Evolutionary conservation across 148 eudicot species (phyloP).

Genomic region (Pharnaceum exiguum): DNA sequence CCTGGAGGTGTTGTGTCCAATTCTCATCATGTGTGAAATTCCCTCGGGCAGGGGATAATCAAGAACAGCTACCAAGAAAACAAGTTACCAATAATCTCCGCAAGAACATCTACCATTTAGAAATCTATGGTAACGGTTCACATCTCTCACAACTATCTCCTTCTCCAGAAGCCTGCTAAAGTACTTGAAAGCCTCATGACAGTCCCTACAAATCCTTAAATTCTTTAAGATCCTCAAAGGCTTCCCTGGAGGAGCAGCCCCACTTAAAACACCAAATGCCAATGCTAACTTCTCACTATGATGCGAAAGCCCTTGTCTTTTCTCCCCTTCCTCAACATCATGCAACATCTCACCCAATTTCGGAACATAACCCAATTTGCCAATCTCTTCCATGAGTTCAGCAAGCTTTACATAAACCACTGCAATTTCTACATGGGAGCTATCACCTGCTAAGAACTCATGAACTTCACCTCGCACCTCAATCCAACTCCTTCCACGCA

Average conservation of each 20-base stretch:
- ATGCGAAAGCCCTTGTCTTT: conserved; percentile 43
- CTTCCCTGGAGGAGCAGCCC: conserved; percentile 53
- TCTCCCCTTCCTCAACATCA: conserved; percentile 55
- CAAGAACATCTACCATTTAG: conserved; percentile 52
- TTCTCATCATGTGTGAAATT: too few relatives aligned
- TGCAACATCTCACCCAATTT: conserved; percentile 43
- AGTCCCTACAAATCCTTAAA: conserved; percentile 55
- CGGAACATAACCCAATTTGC: conserved; percentile 50
- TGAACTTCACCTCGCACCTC: conserved; percentile 53
- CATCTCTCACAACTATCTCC: conserved; percentile 68
- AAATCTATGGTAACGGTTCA: conserved; percentile 62
- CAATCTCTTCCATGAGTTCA: conserved; percentile 48
- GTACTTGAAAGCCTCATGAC: conserved; percentile 62
- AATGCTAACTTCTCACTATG: conserved; percentile 76
- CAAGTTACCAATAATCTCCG: conserved; percentile 51
- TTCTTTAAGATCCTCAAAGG: conserved; percentile 68
- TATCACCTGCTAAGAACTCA: conserved; percentile 56
- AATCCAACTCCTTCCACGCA: conserved; percentile 69
- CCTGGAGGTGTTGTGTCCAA: too few relatives aligned
- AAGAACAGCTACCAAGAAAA: neutral
- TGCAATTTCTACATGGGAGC: conserved; percentile 34
- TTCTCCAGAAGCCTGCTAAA: conserved; percentile 44
- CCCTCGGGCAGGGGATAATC: conserved; percentile 5
- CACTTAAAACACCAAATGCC: conserved; percentile 61
- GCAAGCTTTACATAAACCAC: conserved; percentile 45